Base-by-base conservation (phyloP, 2,329 filamentous ascomycete genomes). In the Fusarium circinatum region DNA sequence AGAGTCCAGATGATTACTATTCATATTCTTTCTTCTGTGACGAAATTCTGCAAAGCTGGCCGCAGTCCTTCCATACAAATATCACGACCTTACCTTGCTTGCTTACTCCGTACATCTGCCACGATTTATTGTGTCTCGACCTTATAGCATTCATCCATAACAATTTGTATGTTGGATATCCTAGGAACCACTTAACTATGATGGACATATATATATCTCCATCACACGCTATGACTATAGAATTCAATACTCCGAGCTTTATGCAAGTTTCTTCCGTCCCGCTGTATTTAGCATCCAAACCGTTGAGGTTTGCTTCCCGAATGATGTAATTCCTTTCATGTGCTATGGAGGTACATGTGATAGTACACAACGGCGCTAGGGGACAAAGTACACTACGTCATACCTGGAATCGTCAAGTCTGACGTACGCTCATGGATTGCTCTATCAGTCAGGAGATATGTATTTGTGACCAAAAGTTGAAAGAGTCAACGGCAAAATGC, bases 321-420 rank as follows among this genome's bases (percentile, higher is more conserved):
- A 73, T 74, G 75, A 77, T 75, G 66, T 76, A 76, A 77, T 76
- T 48, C 22, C 38, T n/a, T 22, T 47, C 28, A 61, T 42, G 28
- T 28, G 38, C 34, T 62, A 24, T 45, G 34, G 45, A 38, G 61
- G 58, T 76, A 76, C 74, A 69, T 75, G 65, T 72, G 65, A 72
- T 73, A 63, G 42, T 52, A 48, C 47, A 28, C 15, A 36, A 28
- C 22, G 36, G 55, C 39, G 44, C 32, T 47, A 39, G 12, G 26
- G 28, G 20, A 38, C 34, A 56, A 67, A 56, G 63, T 76, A 45
- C 59, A 52, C 44, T 69, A 65, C 67, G 65, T 67, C 55, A 69
- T 75, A 67, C 42, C 22, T n/a, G 36, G 30, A 63, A 70, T 62
- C 56, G 61, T 67, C 28, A 15, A 70, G 24, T 59, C 41, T 30